These are phyloP conservation scores for Globisporangium viniferum DNA, from an alignment of 352 stramenopile species.

Conservation along the genomic window DNA sequence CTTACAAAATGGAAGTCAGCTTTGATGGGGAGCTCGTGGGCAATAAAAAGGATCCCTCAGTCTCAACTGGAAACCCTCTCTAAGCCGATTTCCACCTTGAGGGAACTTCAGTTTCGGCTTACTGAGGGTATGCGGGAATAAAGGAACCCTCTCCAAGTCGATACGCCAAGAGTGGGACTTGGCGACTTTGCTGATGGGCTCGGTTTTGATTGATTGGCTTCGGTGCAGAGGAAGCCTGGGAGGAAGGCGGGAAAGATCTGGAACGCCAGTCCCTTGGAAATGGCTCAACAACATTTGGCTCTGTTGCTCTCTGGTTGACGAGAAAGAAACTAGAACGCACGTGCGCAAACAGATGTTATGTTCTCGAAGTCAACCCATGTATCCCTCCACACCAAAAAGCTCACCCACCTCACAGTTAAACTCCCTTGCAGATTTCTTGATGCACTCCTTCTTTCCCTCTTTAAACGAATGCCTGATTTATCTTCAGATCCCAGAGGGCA, in stretches of 20 bases:
- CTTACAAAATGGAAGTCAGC: background rate
- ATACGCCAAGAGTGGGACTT: background rate
- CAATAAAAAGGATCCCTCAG: constrained; percentile 2
- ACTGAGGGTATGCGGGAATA: background rate
- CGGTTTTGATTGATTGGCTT: background rate
- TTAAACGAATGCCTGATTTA: background rate
- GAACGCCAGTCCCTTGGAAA: background rate
- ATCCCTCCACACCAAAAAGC: background rate
- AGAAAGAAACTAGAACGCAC: constrained; percentile 3
- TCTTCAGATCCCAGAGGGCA: background rate
- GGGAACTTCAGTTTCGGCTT: background rate
- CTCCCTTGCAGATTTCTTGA: background rate
- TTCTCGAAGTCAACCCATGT: constrained; percentile 2
- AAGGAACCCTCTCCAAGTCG: background rate
- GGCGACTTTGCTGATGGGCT: background rate
- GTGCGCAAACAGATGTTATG: constrained; percentile 1
- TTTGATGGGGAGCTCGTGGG: background rate
- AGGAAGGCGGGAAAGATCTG: constrained; percentile 4
- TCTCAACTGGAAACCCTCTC: background rate
- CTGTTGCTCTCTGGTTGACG: background rate
- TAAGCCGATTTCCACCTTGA: background rate
- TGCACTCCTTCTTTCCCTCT: background rate
- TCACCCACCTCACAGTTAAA: background rate
- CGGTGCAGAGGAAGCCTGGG: background rate
- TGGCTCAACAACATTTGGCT: background rate